Evolutionary conservation across 805 yeast species (phyloP).

Genomic region (Metschnikowia koreensis): DNA sequence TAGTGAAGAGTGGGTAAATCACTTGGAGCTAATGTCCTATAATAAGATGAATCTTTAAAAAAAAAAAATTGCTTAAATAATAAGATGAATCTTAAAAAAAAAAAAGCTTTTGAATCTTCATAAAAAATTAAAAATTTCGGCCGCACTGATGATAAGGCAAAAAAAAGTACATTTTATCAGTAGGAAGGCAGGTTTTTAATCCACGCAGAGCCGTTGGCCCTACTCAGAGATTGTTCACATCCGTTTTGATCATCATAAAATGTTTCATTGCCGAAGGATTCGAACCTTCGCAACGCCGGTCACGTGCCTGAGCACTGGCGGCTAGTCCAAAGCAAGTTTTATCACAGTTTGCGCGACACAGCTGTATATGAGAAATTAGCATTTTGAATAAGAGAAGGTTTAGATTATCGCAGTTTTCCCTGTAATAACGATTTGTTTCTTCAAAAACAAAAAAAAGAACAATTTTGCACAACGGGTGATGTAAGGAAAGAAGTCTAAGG

Average conservation of each 20-base stretch:
- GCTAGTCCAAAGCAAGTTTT: constrained; percentile 20
- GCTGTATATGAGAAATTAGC: background rate
- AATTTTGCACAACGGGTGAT: too few species aligned
- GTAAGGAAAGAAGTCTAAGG: too few species aligned
- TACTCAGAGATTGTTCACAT: constrained; percentile 53
- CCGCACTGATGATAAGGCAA: background rate
- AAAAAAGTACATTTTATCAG: constrained; percentile 32
- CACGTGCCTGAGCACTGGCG: constrained; percentile 4
- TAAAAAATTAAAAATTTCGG: too few species aligned
- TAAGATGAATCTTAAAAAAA: too few species aligned
- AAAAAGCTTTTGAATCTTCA: too few species aligned
- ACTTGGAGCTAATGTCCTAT: too few species aligned
- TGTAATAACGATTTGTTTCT: background rate
- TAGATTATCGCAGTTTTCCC: background rate
- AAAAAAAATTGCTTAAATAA: too few species aligned
- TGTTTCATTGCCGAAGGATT: constrained; percentile 19
- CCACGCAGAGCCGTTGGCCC: constrained; percentile 39
- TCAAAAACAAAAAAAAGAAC: too few species aligned
- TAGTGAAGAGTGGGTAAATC: too few species aligned
- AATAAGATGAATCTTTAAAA: too few species aligned
- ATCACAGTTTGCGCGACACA: background rate
- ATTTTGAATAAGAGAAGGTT: background rate
- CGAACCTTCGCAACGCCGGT: constrained; percentile 21
- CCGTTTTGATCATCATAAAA: constrained; percentile 45
- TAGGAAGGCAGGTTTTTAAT: constrained; percentile 52